Conservation (phyloP, 1,139 yeast species). For the Candida glucosophila region DNA sequence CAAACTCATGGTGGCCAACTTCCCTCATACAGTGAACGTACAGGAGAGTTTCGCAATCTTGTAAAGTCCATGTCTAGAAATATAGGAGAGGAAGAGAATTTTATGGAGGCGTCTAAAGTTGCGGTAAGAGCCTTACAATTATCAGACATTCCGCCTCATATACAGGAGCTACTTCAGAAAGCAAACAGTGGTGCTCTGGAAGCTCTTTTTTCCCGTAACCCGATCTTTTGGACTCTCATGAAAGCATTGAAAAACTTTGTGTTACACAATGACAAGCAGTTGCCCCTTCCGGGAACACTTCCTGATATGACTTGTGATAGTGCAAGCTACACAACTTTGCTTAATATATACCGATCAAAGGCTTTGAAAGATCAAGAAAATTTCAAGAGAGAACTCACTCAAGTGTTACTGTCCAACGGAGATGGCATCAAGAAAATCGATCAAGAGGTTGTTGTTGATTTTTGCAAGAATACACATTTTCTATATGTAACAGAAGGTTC, state of each 20-base stretch:
- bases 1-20: slow-evolving; percentile 17
- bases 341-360: slow-evolving; percentile 48
- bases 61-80: slow-evolving; percentile 29
- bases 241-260: slow-evolving; percentile 50
- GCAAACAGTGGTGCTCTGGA: slow-evolving; percentile 9
- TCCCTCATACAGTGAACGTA: slow-evolving; percentile 41
- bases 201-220: slow-evolving; percentile 10
- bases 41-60: slow-evolving; percentile 36
- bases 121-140: slow-evolving; percentile 42
- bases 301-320: slow-evolving; percentile 92
- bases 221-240: slow-evolving; percentile 55
- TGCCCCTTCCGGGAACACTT: slow-evolving; percentile 68
- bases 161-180: slow-evolving; percentile 23
- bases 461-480: slow-evolving; percentile 50
- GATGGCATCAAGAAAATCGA: slow-evolving; percentile 17
- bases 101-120: slow-evolving; percentile 60
- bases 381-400: slow-evolving; percentile 27
- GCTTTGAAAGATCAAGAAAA: slow-evolving; percentile 41
- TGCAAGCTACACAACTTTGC: slow-evolving; percentile 48
- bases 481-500: slow-evolving; percentile 32
- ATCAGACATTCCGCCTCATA: slow-evolving; percentile 31
- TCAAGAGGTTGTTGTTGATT: slow-evolving; percentile 33
- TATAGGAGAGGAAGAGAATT: slow-evolving; percentile 45
- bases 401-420: slow-evolving; percentile 15
- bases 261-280: slow-evolving; percentile 19